A percentile compares a stretch with the other conserved stretches of the same genome.
These are phyloP conservation scores for Pseudogymnoascus sp. DNA, from an alignment of 2,329 filamentous ascomycete species.

Conservation along the genomic window DNA sequence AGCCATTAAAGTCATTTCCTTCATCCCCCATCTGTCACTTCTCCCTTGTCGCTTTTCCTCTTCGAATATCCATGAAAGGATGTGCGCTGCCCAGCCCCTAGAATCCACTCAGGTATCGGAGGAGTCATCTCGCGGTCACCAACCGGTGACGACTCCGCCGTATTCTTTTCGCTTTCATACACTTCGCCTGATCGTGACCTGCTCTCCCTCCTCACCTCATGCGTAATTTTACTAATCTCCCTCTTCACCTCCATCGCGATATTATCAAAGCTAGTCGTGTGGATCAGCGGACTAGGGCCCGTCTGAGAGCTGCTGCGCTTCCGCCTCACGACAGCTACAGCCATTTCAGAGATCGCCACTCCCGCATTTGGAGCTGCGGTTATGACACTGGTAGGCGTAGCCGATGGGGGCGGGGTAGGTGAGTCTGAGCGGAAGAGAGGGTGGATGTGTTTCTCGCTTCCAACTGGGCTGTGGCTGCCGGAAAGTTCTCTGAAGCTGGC, in stretches of 20 bases:
- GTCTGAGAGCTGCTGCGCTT: conserved; percentile 49
- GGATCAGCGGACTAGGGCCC: conserved; percentile 41
- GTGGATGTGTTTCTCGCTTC: conserved; percentile 63
- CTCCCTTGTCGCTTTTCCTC: conserved; percentile 25
- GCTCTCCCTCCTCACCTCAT: conserved; percentile 14
- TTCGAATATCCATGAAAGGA: conserved; percentile 41
- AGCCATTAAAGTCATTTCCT: neutral
- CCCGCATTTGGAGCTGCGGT: conserved; percentile 62
- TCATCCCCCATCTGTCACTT: neutral
- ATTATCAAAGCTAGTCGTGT: conserved; percentile 42
- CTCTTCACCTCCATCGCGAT: conserved; percentile 21
- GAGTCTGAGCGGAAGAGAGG: conserved; percentile 69
- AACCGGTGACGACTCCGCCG: neutral
- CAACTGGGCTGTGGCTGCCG: conserved; percentile 19
- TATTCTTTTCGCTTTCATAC: neutral
- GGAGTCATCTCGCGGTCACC: conserved; percentile 46
- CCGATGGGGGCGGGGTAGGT: conserved; percentile 55
- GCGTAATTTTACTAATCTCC: conserved; percentile 20
- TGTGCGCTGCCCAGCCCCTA: conserved; percentile 43
- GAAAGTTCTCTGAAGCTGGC: conserved; percentile 17
- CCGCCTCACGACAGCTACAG: conserved; percentile 43
- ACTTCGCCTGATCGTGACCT: conserved; percentile 8
- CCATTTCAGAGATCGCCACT: conserved; percentile 50
- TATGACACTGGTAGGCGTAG: conserved; percentile 63
- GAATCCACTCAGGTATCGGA: conserved; percentile 53